Evolutionary conservation across 768 basidiomycete species (phyloP), one percentile per base, ranked within the genome.

Genomic region (Suillus weaverae): DNA sequence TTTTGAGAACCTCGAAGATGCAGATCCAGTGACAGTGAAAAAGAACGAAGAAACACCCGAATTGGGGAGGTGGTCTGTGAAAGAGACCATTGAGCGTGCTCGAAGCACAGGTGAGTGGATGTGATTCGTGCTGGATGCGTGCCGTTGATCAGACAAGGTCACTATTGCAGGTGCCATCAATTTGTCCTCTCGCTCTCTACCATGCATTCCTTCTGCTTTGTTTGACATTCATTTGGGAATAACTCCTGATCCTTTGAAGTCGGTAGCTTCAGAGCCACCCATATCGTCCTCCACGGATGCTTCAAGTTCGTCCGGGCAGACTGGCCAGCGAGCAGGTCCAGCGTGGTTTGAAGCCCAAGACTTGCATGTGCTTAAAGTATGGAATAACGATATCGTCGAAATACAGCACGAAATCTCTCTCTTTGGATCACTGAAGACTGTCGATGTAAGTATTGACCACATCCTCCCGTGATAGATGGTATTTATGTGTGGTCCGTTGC

Each of bases 331-430:
- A 38, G 78, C 81, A 56, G 69, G 70, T 26, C 86, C 89, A 14
- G 81, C 89, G 1, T 92, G 92, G 91, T 95, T 87, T 69, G 92
- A 94, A 72, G 89, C 89, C 1, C 89, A 90, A 71, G 92, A 95
- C 75, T 77, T 95, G 26, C 84, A 85, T 43, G 79, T 90, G 5
- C 77, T 95, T 50, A 94, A 92, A 72, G 87, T 87, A 18, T 89
- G 89, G 85, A 89, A 87, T 70, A 94, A 95, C 70, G 87, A 89
- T 22, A 93, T 95, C 48, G 67, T 83, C 20, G 90, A 91, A 70
- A 82, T 95, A 35, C 92, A 94, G 68, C 88, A 86, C 30, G 93
- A 95, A 73, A 89, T 95, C 16, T 89, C 90, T 0, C 81, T 94
- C 53, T 95, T 95, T 72, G 92, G 92, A 3, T 91, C 90, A 4